Conservation (phyloP, 495 filamentous ascomycete species). For the Aspergillus taichungensis region DNA sequence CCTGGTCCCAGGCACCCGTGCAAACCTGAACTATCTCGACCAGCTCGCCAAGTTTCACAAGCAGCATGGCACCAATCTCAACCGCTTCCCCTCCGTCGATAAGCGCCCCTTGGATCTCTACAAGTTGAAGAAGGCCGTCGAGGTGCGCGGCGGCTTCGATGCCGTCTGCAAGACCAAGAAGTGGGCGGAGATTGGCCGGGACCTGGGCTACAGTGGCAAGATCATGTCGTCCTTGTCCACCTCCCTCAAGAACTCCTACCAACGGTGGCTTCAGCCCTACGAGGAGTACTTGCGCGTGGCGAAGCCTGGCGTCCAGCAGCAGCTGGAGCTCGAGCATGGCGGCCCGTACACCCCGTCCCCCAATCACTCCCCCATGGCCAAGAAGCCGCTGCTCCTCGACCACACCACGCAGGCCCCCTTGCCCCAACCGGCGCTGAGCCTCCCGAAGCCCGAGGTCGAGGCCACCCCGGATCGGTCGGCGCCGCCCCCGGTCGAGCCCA, state of each 20-base stretch:
- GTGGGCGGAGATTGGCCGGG: conserved; percentile 97
- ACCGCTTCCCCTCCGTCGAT: conserved; percentile 90
- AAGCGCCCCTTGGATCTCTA: conserved; percentile 96
- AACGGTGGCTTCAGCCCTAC: conserved; percentile 91
- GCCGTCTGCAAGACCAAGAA: conserved; percentile 95
- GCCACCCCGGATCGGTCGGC: conserved; percentile 32
- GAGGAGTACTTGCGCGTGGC: conserved; percentile 89
- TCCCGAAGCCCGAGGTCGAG: conserved; percentile 53
- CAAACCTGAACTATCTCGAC: conserved; percentile 93
- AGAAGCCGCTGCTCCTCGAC: conserved; percentile 52
- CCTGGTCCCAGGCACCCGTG: conserved; percentile 64
- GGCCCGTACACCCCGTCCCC: conserved; percentile 93
- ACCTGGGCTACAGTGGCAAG: conserved; percentile 96
- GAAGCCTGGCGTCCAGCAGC: conserved; percentile 94
- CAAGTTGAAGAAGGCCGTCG: conserved; percentile 93
- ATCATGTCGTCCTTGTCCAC: conserved; percentile 99
- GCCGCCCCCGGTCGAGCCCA: conserved; percentile 38
- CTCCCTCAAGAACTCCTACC: conserved; percentile 96
- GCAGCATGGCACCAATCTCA: conserved; percentile 88
- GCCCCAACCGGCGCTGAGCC: conserved; percentile 59
- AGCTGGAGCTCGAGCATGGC: conserved; percentile 86
- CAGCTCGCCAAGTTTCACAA: conserved; percentile 95
- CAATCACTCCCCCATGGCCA: conserved; percentile 66
- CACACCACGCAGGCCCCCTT: conserved; percentile 55
- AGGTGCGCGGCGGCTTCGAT: conserved; percentile 86